Conservation (phyloP, 371 early-diverging fungal species). For the Parasitella parasitica region DNA sequence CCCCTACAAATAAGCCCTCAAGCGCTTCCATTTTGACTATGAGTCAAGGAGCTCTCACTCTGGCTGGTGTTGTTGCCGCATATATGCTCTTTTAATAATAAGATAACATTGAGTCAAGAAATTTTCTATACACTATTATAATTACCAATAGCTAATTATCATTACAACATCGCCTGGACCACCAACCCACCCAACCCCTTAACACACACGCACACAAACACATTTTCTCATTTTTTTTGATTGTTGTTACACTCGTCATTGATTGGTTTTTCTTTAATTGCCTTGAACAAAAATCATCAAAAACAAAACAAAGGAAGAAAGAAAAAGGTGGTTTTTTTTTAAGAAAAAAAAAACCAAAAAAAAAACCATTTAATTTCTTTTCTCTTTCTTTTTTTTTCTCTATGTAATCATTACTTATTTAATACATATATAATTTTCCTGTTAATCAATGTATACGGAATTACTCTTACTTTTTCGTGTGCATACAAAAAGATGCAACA, state of each 20-base stretch:
- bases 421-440: background rate
- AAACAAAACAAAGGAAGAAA: no score
- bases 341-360: no score
- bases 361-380: no score
- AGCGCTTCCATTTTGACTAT: constrained; percentile 18
- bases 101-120: no score
- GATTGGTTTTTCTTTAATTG: background rate
- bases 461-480: no score
- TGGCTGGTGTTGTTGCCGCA: constrained; percentile 14
- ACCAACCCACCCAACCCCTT: background rate
- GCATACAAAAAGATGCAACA: no score
- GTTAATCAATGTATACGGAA: no score
- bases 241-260: background rate
- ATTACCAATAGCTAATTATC: background rate
- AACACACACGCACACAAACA: background rate
- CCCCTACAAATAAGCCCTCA: constrained; percentile 17
- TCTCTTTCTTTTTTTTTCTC: background rate
- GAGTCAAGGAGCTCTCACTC: constrained; percentile 13
- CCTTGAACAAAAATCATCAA: no score
- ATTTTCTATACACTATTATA: no score
- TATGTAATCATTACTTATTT: background rate
- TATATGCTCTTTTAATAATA: constrained; percentile 19
- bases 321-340: background rate
- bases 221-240: background rate
- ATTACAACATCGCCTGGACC: background rate